Evolutionary conservation across 1,284 basidiomycete species (phyloP), one percentile per base, ranked within the genome.

Genomic region (Moesziomyces parantarcticus): DNA sequence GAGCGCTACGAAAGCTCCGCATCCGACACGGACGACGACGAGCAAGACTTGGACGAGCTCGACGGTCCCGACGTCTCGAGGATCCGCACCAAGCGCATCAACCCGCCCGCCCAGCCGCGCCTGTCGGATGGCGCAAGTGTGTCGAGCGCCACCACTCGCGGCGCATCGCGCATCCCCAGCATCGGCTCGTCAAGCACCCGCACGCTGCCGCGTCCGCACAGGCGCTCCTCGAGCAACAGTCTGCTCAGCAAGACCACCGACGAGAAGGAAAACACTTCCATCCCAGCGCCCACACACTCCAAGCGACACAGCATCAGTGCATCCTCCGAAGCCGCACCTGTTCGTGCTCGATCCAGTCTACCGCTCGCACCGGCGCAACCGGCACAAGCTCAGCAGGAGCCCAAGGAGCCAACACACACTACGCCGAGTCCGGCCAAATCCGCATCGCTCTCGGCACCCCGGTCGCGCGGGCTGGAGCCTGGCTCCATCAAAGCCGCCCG

Each of bases 61-160:
- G 57, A 70, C 36, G 67, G 58, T 5, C 58, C 58, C 5, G 62
- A 71, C 32, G 62, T 71, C 4, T 71, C 68, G 16, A 49, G 58
- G 22, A 71, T 71, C 20, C 52, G 58, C 5, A 61, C 68, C 5
- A 56, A 39, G 32, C 53, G 50, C 20, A 6, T 44, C 5, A 26
- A 23, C n/a, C 29, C 29, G 5, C 29, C 29, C 6, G 11, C 4
- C 14, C 34, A 36, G 34, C 34, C 34, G 9, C 34, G 34, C 34
- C 34, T 16, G 13, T 36, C 34, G 34, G 14, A 36, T 36, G 34
- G 34, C 34, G 2, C 13, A 11, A 18, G 34, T 36, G 29, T 6
- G 29, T 29, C 29, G 13, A 36, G 9, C 16, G 22, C 47, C 9
- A 18, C 23, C 6, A 10, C 26, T 7, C 20, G 49, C 21, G 21